These are phyloP conservation scores for Xylaria sp. DNA, from an alignment of 2,329 filamentous ascomycete species.

Conservation along the genomic window DNA sequence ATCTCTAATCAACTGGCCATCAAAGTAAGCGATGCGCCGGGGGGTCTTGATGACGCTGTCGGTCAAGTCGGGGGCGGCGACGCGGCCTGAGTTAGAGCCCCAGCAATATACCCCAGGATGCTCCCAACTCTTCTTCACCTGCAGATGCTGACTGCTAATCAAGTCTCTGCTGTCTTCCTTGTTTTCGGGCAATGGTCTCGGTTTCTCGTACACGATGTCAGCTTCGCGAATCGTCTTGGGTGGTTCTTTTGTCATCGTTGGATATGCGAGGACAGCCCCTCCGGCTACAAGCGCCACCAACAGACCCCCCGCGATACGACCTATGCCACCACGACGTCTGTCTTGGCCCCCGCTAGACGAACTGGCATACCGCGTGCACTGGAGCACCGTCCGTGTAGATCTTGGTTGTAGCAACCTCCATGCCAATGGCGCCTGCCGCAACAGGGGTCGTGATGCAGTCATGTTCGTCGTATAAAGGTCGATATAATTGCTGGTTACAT, in stretches of 20 bases:
- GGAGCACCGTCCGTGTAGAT: conserved; percentile 4
- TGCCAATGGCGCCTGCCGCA: conserved; percentile 24
- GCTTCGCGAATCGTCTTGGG: conserved; percentile 51
- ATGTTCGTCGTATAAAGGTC: conserved; percentile 10
- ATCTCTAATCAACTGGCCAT: conserved; percentile 84
- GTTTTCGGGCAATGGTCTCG: conserved; percentile 64
- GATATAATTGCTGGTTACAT: background rate
- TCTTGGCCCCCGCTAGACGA: conserved; percentile 27
- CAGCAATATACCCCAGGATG: conserved; percentile 92
- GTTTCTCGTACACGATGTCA: conserved; percentile 74
- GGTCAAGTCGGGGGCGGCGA: conserved; percentile 85
- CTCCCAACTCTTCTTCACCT: conserved; percentile 83
- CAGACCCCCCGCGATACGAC: conserved; percentile 41
- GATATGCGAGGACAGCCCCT: conserved; percentile 42
- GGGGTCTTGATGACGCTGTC: conserved; percentile 84
- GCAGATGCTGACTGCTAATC: conserved; percentile 85
- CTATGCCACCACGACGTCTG: conserved; percentile 29
- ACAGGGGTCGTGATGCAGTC: conserved; percentile 25
- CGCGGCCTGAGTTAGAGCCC: conserved; percentile 86
- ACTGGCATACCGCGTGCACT: conserved; percentile 40
- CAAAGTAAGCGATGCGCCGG: conserved; percentile 80
- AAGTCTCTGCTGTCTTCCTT: conserved; percentile 79
- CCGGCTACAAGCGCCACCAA: conserved; percentile 42
- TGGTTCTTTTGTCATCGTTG: conserved; percentile 35
- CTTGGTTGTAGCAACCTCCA: conserved; percentile 19